Evolutionary conservation across 495 filamentous ascomycete species (phyloP).

Genomic region (Penicillium longicatenatum): DNA sequence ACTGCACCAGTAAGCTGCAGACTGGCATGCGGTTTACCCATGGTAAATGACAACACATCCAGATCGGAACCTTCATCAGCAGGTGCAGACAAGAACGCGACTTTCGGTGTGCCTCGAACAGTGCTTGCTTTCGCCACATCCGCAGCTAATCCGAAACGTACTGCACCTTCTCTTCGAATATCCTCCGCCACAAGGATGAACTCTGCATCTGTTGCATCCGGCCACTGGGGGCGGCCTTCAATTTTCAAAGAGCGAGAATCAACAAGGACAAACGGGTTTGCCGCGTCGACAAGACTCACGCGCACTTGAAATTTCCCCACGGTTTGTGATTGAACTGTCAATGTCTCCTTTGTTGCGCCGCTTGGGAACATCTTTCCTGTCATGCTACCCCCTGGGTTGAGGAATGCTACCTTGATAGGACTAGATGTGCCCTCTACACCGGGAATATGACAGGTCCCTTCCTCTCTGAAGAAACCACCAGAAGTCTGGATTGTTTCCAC

Average conservation of each 20-base stretch:
- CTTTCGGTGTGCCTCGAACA: slow-evolving; percentile 33
- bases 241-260: slow-evolving; percentile 25
- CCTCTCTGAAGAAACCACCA: slow-evolving; percentile 24
- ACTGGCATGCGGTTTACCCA: slow-evolving; percentile 35
- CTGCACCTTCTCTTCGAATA: slow-evolving; percentile 30
- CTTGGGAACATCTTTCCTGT: slow-evolving; percentile 36
- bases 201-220: background rate
- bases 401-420: slow-evolving; percentile 30
- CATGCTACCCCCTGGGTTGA: slow-evolving; percentile 34
- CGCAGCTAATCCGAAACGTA: slow-evolving; percentile 27
- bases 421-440: slow-evolving; percentile 30
- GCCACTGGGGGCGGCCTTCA: background rate
- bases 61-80: slow-evolving; percentile 8
- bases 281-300: slow-evolving; percentile 33
- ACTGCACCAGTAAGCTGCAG: slow-evolving; percentile 39
- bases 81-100: slow-evolving; percentile 26
- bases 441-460: slow-evolving; percentile 29
- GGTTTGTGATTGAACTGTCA: slow-evolving; percentile 15
- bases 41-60: slow-evolving; percentile 27
- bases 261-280: slow-evolving; percentile 40
- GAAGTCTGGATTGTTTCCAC: slow-evolving; percentile 31
- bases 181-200: slow-evolving; percentile 23
- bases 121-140: slow-evolving; percentile 17
- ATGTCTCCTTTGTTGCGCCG: slow-evolving; percentile 19
- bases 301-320: slow-evolving; percentile 15